Evolutionary conservation across 2,329 filamentous ascomycete genomes (phyloP), one percentile per base, ranked within the genome.

Genomic region (Pseudogymnoascus sp.): DNA sequence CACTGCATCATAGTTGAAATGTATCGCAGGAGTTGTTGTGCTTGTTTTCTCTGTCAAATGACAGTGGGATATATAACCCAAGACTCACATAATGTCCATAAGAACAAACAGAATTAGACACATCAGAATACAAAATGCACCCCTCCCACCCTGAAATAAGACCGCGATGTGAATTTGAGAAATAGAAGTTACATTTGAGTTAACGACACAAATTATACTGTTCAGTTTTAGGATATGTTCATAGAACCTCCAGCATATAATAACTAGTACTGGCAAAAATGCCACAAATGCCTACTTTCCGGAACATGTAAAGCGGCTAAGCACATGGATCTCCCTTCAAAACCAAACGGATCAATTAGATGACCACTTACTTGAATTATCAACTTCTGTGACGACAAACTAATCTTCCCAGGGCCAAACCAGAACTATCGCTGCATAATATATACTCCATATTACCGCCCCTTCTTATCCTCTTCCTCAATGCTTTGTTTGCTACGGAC

Each of bases 401-500:
- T 19, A n/a, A 14, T 19, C 19, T 19, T 31, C 5, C 5, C 26
- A 31, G 26, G 26, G 14, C 6, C 6, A 56, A 56, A 31, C 16
- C 44, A 8, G 11, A 24, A 8, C 21, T 29, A 50, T 50, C 19
- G 1, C 5, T 29, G 10, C 14, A 50, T 56, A n/a, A 6, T 33
- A 56, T 33, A 56, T 14, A 21, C 29, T 6, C 26, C 16, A 56
- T 4, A 33, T 56, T 26, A 56, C 29, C 31, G 16, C 10, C 50
- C 50, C 50, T 56, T 56, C 4, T 21, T 56, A 50, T 6, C 8
- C 16, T 56, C 50, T 13, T 56, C 47, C 6, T 62, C 61, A 33
- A 47, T 53, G 24, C 61, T 62, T 8, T 50, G 35, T 11, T 59
- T 62, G 40, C 61, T 62, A 2, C 61, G 35, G 19, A 50, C 35